phyloP scores from a whole-genome alignment of 345 rosid species.

The Citrus reticulata region DNA sequence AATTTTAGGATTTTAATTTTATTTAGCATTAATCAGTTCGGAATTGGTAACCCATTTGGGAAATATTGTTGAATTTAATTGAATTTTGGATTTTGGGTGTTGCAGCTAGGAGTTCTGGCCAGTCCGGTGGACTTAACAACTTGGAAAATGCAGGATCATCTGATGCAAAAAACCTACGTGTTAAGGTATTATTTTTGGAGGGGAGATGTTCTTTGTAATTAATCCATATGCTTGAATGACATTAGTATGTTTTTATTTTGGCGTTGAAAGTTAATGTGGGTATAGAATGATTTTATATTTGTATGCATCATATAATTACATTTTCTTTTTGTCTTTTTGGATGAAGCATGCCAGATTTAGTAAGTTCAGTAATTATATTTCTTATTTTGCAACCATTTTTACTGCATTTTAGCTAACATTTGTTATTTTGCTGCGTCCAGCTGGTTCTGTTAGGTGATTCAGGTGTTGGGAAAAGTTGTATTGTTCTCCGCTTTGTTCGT shows the following conservation, averaged over 20 bases:
- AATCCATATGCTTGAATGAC: background rate
- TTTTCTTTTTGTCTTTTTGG: background rate
- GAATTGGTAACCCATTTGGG: slow-evolving; percentile 16
- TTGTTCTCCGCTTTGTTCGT: slow-evolving; percentile 97
- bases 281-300: background rate
- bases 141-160: slow-evolving; percentile 41
- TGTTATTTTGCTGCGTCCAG: slow-evolving; percentile 36
- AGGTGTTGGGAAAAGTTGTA: slow-evolving; percentile 98
- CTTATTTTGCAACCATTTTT: background rate
- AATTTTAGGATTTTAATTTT: background rate
- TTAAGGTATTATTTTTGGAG: slow-evolving; percentile 46
- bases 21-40: background rate
- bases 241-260: background rate
- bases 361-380: background rate
- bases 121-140: slow-evolving; percentile 48
- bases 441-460: slow-evolving; percentile 94
- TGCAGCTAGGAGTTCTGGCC: slow-evolving; percentile 67
- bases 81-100: slow-evolving; percentile 3
- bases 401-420: slow-evolving; percentile 14
- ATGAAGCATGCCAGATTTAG: background rate
- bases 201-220: background rate
- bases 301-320: background rate
- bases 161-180: slow-evolving; percentile 82
- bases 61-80: slow-evolving; percentile 12
- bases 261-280: background rate